Evolutionary conservation across 2,329 filamentous ascomycete genomes (phyloP).

Genomic region (Xylariaceae sp.): DNA sequence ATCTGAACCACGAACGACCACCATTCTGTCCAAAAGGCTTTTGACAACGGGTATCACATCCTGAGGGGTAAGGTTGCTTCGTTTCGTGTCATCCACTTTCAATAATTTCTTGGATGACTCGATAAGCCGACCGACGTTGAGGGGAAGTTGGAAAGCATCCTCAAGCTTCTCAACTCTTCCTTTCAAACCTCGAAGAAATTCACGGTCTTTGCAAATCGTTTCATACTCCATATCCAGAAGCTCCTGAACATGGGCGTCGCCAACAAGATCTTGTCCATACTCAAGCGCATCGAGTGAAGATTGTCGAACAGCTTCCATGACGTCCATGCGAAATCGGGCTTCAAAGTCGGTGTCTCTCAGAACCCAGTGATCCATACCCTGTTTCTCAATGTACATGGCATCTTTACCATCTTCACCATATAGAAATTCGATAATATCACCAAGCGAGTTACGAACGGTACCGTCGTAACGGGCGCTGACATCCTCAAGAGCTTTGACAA

Average conservation of each 20-base stretch:
- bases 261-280: constrained; percentile 81
- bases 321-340: constrained; percentile 80
- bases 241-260: constrained; percentile 84
- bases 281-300: constrained; percentile 76
- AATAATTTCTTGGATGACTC: constrained; percentile 89
- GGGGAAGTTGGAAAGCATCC: constrained; percentile 84
- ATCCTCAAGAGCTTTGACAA: constrained; percentile 97
- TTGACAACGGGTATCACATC: constrained; percentile 83
- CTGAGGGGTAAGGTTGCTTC: constrained; percentile 86
- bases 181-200: constrained; percentile 71
- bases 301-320: constrained; percentile 67
- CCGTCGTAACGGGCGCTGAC: constrained; percentile 97
- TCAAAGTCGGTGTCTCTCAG: constrained; percentile 79
- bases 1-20: constrained; percentile 86
- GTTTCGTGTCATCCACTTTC: constrained; percentile 80
- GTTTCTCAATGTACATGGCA: constrained; percentile 90
- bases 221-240: constrained; percentile 90
- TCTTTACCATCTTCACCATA: constrained; percentile 98
- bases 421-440: constrained; percentile 94
- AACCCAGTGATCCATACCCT: constrained; percentile 83
- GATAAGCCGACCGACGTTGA: constrained; percentile 90
- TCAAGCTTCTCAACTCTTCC: constrained; percentile 69
- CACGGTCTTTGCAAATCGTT: constrained; percentile 72
- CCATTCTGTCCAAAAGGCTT: constrained; percentile 73
- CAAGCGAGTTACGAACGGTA: constrained; percentile 93